A percentile compares a stretch with the other conserved stretches of the same genome.
Conservation (phyloP, 1,284 basidiomycete species). For the Polyporus tsugae region DNA sequence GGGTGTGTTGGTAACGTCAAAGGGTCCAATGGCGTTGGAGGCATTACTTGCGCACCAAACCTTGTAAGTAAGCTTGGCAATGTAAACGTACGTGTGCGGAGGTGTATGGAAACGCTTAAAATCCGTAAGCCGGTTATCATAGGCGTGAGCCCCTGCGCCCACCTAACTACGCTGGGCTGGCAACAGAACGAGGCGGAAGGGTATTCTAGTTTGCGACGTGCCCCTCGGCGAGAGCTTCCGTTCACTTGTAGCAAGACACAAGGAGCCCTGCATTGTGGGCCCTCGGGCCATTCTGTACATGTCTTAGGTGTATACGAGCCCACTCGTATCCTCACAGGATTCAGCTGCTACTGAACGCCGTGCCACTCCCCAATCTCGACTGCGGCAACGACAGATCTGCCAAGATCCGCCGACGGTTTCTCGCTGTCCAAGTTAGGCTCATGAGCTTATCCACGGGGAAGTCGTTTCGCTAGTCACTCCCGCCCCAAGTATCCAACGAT, state of each 20-base stretch:
- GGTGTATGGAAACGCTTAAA: not conserved
- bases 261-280: not conserved
- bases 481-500: not conserved
- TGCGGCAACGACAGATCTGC: not conserved
- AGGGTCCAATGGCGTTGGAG: not conserved
- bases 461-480: not conserved
- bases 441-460: not conserved
- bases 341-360: constrained; percentile 24
- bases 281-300: constrained; percentile 6
- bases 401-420: constrained; percentile 17
- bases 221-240: not conserved
- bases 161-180: not conserved
- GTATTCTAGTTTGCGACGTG: constrained; percentile 8
- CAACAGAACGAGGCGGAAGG: not conserved
- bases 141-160: not conserved
- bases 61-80: not conserved
- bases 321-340: not conserved
- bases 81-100: not conserved
- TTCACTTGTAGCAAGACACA: not conserved
- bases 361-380: not conserved
- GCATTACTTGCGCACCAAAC: not conserved
- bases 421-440: constrained; percentile 16
- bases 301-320: not conserved
- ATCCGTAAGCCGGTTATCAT: constrained; percentile 2
- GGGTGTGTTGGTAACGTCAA: not conserved